These are phyloP conservation scores for Trebouxia sp. DNA, from an alignment of 139 green algal genomes.

Conservation along the genomic window DNA sequence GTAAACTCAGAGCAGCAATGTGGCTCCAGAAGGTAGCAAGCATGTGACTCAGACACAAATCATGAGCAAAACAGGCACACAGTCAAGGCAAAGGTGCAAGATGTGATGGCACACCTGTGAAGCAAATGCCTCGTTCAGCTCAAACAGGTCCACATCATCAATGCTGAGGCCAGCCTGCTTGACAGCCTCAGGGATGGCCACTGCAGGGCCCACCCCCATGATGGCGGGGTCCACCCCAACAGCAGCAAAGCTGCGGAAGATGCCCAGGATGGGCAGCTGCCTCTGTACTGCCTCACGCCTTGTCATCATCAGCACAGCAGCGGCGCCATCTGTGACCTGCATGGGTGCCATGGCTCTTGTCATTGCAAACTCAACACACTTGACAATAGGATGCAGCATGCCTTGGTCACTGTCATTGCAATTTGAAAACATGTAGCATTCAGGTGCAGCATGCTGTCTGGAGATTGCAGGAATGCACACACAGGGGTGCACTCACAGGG, in stretches of 20 bases:
- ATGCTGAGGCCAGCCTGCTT: slow-evolving; percentile 73
- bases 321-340: slow-evolving; percentile 95
- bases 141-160: slow-evolving; percentile 96
- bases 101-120: slow-evolving; percentile 59
- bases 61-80: neutral
- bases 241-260: slow-evolving; percentile 89
- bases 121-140: slow-evolving; percentile 98
- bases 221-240: slow-evolving; percentile 95
- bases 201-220: slow-evolving; percentile 96
- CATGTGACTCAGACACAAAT: too few relatives aligned
- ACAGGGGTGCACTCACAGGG: too few relatives aligned
- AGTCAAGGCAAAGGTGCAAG: neutral
- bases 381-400: neutral
- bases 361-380: neutral
- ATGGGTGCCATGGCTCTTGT: neutral
- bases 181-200: slow-evolving; percentile 94
- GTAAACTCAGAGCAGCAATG: too few relatives aligned
- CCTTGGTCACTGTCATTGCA: neutral
- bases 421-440: too few relatives aligned
- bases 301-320: slow-evolving; percentile 92
- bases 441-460: too few relatives aligned
- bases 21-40: too few relatives aligned
- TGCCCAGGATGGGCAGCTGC: slow-evolving; percentile 86
- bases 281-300: slow-evolving; percentile 80
- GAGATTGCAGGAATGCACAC: too few relatives aligned